Conservation (phyloP, 441 rosid genomes). For the Lepidium campestre region DNA sequence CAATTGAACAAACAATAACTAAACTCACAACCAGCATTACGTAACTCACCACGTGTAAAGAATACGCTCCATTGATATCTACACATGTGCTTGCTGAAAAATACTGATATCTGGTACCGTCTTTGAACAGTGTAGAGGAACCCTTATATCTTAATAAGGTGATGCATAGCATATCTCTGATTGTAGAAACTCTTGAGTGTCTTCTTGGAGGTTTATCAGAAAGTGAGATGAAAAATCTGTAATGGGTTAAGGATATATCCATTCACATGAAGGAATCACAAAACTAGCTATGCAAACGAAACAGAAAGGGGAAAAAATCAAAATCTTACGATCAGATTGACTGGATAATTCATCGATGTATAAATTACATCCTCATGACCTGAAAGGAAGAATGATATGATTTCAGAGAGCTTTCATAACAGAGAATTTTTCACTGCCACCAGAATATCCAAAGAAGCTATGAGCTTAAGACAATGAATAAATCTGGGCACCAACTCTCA, state of each 20-base stretch:
- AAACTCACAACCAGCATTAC: conserved; percentile 3
- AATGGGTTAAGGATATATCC: conserved; percentile 32
- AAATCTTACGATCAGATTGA: conserved; percentile 40
- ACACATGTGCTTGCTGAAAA: conserved; percentile 95
- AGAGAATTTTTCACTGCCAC: conserved; percentile 51
- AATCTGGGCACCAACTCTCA: not conserved
- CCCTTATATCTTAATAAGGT: too few relatives aligned
- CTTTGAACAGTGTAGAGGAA: conserved; percentile 97
- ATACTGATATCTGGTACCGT: conserved; percentile 93
- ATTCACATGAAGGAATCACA: not conserved
- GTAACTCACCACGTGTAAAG: conserved; percentile 82
- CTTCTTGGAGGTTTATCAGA: conserved; percentile 61
- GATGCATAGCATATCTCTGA: too few relatives aligned
- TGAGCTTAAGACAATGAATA: not conserved
- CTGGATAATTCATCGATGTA: conserved; percentile 40
- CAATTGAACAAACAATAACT: not conserved
- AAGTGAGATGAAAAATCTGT: conserved; percentile 59
- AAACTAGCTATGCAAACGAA: not conserved
- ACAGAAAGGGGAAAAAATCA: not conserved
- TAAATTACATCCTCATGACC: conserved; percentile 48
- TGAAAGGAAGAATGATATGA: conserved; percentile 53
- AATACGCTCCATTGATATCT: conserved; percentile 95
- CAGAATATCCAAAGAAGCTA: conserved; percentile 20
- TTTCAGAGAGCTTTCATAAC: conserved; percentile 44
- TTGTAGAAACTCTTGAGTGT: conserved; percentile 80